Conservation (phyloP, 2,329 filamentous ascomycete genomes). For the Phialophora verrucosa region DNA sequence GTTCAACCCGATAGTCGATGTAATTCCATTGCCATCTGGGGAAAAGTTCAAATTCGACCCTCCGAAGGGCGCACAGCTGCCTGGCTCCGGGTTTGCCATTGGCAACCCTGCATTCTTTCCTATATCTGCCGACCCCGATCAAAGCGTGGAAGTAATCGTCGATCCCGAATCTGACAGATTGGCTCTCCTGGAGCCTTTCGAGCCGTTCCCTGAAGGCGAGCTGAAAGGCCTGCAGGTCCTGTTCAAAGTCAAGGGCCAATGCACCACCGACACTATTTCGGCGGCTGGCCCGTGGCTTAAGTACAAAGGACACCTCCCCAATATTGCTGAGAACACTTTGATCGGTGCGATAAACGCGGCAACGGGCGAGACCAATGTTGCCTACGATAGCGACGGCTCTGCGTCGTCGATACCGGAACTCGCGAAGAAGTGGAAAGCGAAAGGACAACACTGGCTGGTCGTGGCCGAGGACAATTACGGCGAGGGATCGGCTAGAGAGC, state of each 20-base stretch:
- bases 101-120: conserved; percentile 78
- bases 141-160: conserved; percentile 74
- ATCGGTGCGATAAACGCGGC: conserved; percentile 93
- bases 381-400: conserved; percentile 82
- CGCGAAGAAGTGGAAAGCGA: conserved; percentile 78
- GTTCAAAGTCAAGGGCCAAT: conserved; percentile 96
- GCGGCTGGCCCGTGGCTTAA: conserved; percentile 97
- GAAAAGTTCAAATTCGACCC: conserved; percentile 83
- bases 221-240: conserved; percentile 80
- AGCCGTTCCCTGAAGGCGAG: conserved; percentile 77
- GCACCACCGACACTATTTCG: conserved; percentile 98
- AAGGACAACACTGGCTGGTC: conserved; percentile 82
- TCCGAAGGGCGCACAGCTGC: conserved; percentile 66
- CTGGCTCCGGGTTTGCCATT: conserved; percentile 76
- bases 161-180: conserved; percentile 88
- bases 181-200: conserved; percentile 88
- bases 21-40: conserved; percentile 78
- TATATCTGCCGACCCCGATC: conserved; percentile 72
- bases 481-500: conserved; percentile 85
- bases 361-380: conserved; percentile 89
- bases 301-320: conserved; percentile 98
- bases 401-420: conserved; percentile 83
- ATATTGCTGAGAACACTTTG: conserved; percentile 96
- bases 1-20: conserved; percentile 94
- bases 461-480: conserved; percentile 98